phyloP scores from a whole-genome alignment of 768 basidiomycete species.

The Trametes meyenii region DNA sequence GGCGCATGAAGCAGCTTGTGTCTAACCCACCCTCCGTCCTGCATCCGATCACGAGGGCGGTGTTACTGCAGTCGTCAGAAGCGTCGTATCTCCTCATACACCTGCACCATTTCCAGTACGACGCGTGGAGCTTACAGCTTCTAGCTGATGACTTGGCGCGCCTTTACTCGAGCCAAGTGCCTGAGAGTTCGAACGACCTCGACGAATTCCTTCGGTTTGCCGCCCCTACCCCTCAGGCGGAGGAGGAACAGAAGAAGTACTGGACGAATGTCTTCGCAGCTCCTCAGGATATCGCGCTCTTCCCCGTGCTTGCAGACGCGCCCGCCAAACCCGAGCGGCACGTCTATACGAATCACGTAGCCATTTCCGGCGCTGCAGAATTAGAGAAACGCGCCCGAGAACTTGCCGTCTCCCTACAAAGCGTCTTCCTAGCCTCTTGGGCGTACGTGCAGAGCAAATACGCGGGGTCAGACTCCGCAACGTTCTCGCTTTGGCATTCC shows the following conservation, averaged over 20 bases:
- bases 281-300: conserved; percentile 24
- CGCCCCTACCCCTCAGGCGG: background rate
- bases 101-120: conserved; percentile 56
- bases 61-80: conserved; percentile 23
- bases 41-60: conserved; percentile 28
- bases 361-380: conserved; percentile 46
- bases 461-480: conserved; percentile 33
- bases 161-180: conserved; percentile 36
- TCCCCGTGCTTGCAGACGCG: conserved; percentile 30
- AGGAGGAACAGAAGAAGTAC: conserved; percentile 33
- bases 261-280: conserved; percentile 40
- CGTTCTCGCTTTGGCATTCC: conserved; percentile 52
- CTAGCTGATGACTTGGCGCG: conserved; percentile 43
- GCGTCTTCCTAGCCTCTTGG: conserved; percentile 49
- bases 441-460: conserved; percentile 41
- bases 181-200: conserved; percentile 18
- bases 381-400: conserved; percentile 48
- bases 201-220: conserved; percentile 16
- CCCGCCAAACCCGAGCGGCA: conserved; percentile 6
- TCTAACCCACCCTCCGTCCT: conserved; percentile 27
- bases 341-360: conserved; percentile 39
- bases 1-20: conserved; percentile 31
- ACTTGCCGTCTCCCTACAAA: conserved; percentile 40
- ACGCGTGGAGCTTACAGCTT: conserved; percentile 49
- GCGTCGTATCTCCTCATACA: conserved; percentile 33